Evolutionary conservation across 495 filamentous ascomycete genomes (phyloP).

Genomic region (Amorphotheca resinae): DNA sequence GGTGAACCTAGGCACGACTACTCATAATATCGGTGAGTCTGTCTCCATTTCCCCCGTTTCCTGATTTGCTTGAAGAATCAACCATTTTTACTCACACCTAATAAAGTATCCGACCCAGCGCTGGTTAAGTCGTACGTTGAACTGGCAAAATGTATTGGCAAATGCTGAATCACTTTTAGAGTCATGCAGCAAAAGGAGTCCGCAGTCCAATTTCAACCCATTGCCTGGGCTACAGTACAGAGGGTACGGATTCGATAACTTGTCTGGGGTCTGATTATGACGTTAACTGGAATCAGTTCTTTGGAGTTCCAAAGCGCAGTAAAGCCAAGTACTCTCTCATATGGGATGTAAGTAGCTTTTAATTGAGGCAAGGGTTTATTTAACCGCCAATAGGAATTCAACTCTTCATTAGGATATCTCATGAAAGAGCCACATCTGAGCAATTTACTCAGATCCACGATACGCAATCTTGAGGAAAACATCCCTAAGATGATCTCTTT

Average conservation of each 20-base stretch:
- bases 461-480: constrained; percentile 28
- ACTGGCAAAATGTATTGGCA: neutral
- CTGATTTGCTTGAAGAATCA: too few species aligned
- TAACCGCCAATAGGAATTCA: constrained; percentile 24
- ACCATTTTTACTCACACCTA: neutral
- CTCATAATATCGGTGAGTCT: constrained; percentile 29
- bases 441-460: constrained; percentile 25
- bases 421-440: constrained; percentile 32
- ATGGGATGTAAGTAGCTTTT: constrained; percentile 8
- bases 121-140: constrained; percentile 27
- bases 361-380: constrained; percentile 4
- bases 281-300: constrained; percentile 28
- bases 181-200: constrained; percentile 28
- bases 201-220: constrained; percentile 21
- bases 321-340: constrained; percentile 7
- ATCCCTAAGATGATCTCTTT: constrained; percentile 45
- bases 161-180: neutral
- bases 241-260: constrained; percentile 4
- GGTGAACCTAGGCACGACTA: constrained; percentile 36
- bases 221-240: constrained; percentile 28
- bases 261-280: neutral
- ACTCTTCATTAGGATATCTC: constrained; percentile 27
- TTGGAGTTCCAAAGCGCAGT: constrained; percentile 29
- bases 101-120: constrained; percentile 32
- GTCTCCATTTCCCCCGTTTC: neutral